Conservation (phyloP, 352 stramenopile species). For the Elongisporangium senticosum region DNA sequence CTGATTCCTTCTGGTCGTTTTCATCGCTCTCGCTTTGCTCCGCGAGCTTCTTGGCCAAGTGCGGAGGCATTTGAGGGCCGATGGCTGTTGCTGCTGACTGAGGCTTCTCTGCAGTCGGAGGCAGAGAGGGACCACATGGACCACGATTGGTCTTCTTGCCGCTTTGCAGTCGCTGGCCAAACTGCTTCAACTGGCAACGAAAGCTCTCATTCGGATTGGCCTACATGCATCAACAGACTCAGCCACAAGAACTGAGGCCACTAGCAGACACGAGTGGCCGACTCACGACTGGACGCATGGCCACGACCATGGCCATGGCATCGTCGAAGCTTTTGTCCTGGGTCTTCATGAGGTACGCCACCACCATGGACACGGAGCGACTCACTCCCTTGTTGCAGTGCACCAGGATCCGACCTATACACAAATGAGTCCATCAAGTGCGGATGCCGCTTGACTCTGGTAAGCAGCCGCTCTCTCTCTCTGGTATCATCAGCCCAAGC, state of each 20-base stretch:
- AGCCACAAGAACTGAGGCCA: background rate
- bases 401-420: constrained; percentile 78
- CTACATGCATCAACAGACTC: constrained; percentile 4
- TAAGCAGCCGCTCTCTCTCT: constrained; percentile 16
- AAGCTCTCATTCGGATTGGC: constrained; percentile 74
- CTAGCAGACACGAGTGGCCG: background rate
- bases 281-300: constrained; percentile 44
- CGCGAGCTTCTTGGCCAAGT: constrained; percentile 16
- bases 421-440: constrained; percentile 2
- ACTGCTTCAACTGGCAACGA: constrained; percentile 52
- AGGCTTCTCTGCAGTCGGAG: constrained; percentile 17
- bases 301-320: constrained; percentile 51
- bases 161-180: constrained; percentile 36
- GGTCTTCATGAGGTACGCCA: constrained; percentile 90
- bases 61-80: constrained; percentile 21
- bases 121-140: constrained; percentile 7
- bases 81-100: constrained; percentile 6
- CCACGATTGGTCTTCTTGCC: constrained; percentile 8
- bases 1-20: background rate
- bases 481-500: background rate
- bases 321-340: constrained; percentile 58
- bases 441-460: constrained; percentile 23
- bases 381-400: constrained; percentile 91
- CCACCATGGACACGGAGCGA: constrained; percentile 83
- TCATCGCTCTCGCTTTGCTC: constrained; percentile 1